Evolutionary conservation across 306 rosid species (phyloP).

Genomic region (Cicer judaicum): DNA sequence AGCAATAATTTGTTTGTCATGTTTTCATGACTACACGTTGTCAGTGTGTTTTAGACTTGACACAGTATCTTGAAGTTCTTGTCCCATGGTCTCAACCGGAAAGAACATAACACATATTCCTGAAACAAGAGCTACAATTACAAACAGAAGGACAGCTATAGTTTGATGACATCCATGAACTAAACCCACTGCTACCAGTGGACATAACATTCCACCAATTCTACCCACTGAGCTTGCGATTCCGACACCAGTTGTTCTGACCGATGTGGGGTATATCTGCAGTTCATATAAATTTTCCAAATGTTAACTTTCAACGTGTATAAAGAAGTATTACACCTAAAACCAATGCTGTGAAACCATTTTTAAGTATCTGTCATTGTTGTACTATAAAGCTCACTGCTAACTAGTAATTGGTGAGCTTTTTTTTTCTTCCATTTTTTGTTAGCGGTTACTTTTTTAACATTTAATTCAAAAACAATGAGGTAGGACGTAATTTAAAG

Average conservation of each 20-base stretch:
- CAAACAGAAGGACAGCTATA: conserved; percentile 72
- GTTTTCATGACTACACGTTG: conserved; percentile 20
- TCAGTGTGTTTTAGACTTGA: conserved; percentile 39
- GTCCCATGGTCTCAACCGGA: conserved; percentile 91
- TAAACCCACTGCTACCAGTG: conserved; percentile 86
- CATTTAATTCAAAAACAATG: background rate
- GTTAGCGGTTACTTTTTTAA: background rate
- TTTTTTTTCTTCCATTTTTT: background rate
- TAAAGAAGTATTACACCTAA: background rate
- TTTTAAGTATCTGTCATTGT: background rate
- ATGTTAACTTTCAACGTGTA: conserved; percentile 32
- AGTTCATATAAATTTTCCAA: conserved; percentile 44
- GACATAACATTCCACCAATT: conserved; percentile 92
- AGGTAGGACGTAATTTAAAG: conserved; percentile 6
- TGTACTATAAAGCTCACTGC: background rate
- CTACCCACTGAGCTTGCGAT: conserved; percentile 87
- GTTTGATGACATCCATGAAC: conserved; percentile 92
- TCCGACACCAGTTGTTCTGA: conserved; percentile 93
- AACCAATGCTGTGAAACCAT: conserved; percentile 22
- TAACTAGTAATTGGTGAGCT: background rate
- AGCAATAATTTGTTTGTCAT: background rate
- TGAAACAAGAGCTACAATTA: conserved; percentile 69
- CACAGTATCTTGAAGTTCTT: conserved; percentile 64
- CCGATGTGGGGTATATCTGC: conserved; percentile 92
- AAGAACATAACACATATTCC: conserved; percentile 78